phyloP scores from a whole-genome alignment of 495 filamentous ascomycete species.

The Hypoxylon subgilvum region DNA sequence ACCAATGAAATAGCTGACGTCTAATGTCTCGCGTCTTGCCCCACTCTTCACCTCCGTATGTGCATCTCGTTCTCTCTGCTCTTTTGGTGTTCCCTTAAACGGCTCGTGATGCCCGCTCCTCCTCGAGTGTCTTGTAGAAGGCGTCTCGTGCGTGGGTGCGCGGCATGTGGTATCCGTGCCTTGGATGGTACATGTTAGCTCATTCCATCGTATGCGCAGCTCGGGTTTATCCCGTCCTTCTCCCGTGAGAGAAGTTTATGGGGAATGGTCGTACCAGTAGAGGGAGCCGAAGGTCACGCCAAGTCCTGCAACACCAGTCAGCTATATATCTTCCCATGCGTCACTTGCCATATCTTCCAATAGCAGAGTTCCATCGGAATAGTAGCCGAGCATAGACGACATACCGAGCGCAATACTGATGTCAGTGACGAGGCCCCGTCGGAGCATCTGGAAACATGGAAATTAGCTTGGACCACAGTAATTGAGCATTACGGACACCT shows the following conservation, averaged over 20 bases:
- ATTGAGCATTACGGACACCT: slow-evolving; percentile 31
- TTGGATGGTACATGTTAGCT: slow-evolving; percentile 39
- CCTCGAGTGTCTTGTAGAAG: slow-evolving; percentile 56
- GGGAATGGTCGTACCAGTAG: slow-evolving; percentile 52
- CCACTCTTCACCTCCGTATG: background rate
- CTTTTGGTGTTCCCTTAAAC: slow-evolving; percentile 22
- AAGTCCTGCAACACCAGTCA: slow-evolving; percentile 43
- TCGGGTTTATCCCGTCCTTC: background rate
- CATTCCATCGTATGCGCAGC: background rate
- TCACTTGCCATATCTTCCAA: no score
- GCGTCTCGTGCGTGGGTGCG: slow-evolving; percentile 56
- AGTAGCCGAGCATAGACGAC: slow-evolving; percentile 17
- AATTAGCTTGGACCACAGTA: background rate
- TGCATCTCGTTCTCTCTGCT: background rate
- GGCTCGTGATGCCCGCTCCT: slow-evolving; percentile 46
- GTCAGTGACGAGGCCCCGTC: slow-evolving; percentile 55
- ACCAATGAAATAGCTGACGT: slow-evolving; percentile 5
- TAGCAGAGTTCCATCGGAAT: no score
- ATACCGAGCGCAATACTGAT: slow-evolving; percentile 53
- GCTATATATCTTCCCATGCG: background rate
- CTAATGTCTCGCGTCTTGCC: slow-evolving; percentile 14
- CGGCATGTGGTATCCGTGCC: slow-evolving; percentile 61
- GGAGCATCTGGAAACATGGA: slow-evolving; percentile 52
- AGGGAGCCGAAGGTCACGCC: slow-evolving; percentile 52
- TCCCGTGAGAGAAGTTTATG: background rate